phyloP scores from a whole-genome alignment of 306 rosid genomes.

The Carpinus viminea region DNA sequence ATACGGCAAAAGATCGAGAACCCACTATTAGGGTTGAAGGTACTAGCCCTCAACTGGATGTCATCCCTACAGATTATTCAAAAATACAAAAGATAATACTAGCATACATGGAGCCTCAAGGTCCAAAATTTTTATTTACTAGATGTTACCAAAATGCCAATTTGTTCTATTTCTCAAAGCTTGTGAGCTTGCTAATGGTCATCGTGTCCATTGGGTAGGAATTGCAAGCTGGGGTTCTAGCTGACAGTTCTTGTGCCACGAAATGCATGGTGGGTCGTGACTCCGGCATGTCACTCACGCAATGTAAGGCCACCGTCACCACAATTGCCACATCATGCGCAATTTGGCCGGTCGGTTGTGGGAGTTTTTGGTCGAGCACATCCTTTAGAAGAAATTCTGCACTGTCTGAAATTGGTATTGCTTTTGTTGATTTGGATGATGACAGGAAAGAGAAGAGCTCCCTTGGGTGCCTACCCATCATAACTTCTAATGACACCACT shows the following conservation, averaged over 20 bases:
- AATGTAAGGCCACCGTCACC: conserved; percentile 52
- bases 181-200: conserved; percentile 30
- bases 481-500: conserved; percentile 56
- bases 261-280: conserved; percentile 61
- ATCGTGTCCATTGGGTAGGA: conserved; percentile 40
- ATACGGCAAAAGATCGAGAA: no score
- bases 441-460: conserved; percentile 39
- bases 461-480: conserved; percentile 75
- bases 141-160: background rate
- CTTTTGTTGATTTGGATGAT: conserved; percentile 22
- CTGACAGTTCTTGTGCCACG: conserved; percentile 64
- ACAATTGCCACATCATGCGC: conserved; percentile 43
- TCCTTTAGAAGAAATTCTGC: conserved; percentile 47
- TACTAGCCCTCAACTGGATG: no score
- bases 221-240: conserved; percentile 29
- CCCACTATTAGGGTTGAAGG: no score
- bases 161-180: conserved; percentile 27
- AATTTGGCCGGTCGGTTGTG: conserved; percentile 48
- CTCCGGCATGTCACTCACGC: conserved; percentile 51
- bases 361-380: conserved; percentile 55
- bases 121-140: no score
- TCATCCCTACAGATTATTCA: no score
- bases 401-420: conserved; percentile 16
- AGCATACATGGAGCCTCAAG: no score
- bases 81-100: no score